A percentile compares a stretch with the other conserved stretches of the same genome.
phyloP scores from a whole-genome alignment of 129 eudicot species.

The Erigeron canadensis region DNA sequence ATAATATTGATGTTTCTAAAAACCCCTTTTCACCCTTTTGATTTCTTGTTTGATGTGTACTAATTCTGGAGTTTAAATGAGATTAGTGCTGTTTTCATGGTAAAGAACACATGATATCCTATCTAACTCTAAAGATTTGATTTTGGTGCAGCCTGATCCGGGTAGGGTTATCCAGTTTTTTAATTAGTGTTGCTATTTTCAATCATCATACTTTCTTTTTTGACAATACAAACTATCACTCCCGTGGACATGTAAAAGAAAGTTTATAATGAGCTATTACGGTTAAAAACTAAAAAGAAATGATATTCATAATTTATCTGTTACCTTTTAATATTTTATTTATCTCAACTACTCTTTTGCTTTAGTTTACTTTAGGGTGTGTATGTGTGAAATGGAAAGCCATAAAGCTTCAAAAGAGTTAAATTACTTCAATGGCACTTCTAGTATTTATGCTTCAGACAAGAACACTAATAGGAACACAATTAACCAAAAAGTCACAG shows the following conservation, averaged over 20 bases:
- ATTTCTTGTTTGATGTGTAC: background rate
- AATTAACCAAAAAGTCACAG: constrained; percentile 20
- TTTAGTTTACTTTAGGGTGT: constrained; percentile 16
- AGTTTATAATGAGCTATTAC: constrained; percentile 6
- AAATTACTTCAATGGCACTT: constrained; percentile 33
- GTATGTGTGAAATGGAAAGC: constrained; percentile 17
- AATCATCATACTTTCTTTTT: constrained; percentile 1
- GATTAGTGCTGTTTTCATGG: background rate
- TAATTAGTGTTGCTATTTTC: background rate
- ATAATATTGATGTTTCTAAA: constrained; percentile 4
- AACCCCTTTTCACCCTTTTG: background rate
- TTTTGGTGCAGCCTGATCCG: constrained; percentile 11
- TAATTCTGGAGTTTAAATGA: constrained; percentile 1
- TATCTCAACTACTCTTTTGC: background rate
- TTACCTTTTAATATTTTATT: too few relatives aligned
- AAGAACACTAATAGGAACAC: constrained; percentile 15
- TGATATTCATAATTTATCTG: too few relatives aligned
- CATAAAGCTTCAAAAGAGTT: constrained; percentile 3
- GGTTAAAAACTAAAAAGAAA: background rate
- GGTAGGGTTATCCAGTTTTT: constrained; percentile 1
- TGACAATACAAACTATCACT: background rate
- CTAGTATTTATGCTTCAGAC: constrained; percentile 25
- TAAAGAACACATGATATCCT: background rate
- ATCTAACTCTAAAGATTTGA: background rate
- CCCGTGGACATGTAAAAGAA: background rate